phyloP scores from a whole-genome alignment of 2,329 filamentous ascomycete genomes.

The Colletotrichum melonis region DNA sequence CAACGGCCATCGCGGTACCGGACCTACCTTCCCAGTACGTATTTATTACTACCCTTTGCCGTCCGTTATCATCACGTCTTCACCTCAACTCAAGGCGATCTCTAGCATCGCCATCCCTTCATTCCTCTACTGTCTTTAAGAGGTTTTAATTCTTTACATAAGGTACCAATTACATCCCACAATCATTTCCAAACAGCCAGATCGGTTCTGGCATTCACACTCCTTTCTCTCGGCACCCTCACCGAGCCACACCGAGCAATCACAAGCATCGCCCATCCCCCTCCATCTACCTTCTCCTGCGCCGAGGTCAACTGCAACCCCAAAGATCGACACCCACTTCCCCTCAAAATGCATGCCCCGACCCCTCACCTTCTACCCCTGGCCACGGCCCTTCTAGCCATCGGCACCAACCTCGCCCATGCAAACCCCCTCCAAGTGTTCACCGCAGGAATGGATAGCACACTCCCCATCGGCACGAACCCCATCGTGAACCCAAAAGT shows the following conservation, averaged over 20 bases:
- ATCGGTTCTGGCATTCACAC: not conserved
- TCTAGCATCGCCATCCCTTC: not conserved
- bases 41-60: not conserved
- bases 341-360: constrained; percentile 10
- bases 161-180: not conserved
- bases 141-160: not conserved
- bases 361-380: constrained; percentile 2
- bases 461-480: constrained; percentile 49
- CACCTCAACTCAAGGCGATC: not conserved
- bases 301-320: constrained; percentile 13
- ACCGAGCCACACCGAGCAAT: not conserved
- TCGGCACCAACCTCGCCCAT: not conserved
- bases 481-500: constrained; percentile 45
- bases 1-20: not conserved
- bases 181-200: not conserved
- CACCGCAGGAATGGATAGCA: constrained; percentile 47
- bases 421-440: constrained; percentile 7
- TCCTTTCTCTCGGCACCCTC: not conserved
- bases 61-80: not conserved
- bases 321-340: constrained; percentile 5
- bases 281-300: not conserved
- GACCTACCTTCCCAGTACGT: not conserved
- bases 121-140: not conserved
- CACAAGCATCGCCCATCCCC: constrained; percentile 1
- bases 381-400: not conserved